Conservation (phyloP, 169 alveolate genomes). For the Theileria parva region DNA sequence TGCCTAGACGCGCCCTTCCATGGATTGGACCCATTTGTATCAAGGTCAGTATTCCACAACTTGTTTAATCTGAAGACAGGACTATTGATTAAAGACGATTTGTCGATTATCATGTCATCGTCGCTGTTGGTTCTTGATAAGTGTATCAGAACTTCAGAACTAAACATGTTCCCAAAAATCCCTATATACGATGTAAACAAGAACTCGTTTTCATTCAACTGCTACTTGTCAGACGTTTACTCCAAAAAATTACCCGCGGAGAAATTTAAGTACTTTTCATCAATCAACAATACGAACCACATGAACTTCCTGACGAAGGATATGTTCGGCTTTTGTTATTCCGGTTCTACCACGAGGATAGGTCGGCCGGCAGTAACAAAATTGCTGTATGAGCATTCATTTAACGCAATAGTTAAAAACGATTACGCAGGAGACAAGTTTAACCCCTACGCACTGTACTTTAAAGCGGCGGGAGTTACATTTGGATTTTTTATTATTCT, state of each 20-base stretch:
- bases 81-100: conserved; percentile 37
- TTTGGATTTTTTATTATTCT: conserved; percentile 8
- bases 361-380: conserved; percentile 8
- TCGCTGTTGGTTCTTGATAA: conserved; percentile 6
- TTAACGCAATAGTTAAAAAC: not conserved
- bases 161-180: not conserved
- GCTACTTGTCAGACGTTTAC: not conserved
- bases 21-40: conserved; percentile 70
- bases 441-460: conserved; percentile 11
- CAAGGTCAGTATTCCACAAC: conserved; percentile 66
- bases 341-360: conserved; percentile 14
- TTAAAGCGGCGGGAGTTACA: not conserved
- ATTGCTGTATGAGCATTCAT: not conserved
- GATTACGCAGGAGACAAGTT: not conserved
- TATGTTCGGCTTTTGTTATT: not conserved
- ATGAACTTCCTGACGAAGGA: not conserved
- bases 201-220: not conserved
- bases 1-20: conserved; percentile 71
- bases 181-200: not conserved
- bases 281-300: not conserved
- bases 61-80: conserved; percentile 58
- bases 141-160: conserved; percentile 6
- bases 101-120: conserved; percentile 31
- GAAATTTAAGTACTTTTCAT: not conserved
- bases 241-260: not conserved